Evolutionary conservation across 2,329 filamentous ascomycete species (phyloP).

Genomic region (Fonsecaea pugnacius): DNA sequence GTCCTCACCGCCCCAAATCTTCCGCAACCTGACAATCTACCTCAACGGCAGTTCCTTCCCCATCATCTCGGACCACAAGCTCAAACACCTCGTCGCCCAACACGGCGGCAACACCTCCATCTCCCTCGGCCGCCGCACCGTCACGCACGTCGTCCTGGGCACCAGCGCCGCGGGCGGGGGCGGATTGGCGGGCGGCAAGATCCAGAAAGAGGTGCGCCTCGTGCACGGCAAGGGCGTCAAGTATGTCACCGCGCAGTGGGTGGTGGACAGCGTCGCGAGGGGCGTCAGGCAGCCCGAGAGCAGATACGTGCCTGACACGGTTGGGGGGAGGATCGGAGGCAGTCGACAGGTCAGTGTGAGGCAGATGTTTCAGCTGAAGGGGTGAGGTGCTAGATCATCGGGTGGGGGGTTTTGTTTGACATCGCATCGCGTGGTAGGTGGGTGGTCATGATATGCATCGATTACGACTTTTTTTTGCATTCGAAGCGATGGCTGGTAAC

Average conservation of each 20-base stretch:
- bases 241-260: slow-evolving; percentile 82
- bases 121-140: slow-evolving; percentile 70
- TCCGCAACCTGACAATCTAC: slow-evolving; percentile 74
- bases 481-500: too few species aligned
- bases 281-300: slow-evolving; percentile 76
- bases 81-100: slow-evolving; percentile 75
- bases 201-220: slow-evolving; percentile 76
- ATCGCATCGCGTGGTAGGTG: not conserved
- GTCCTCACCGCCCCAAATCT: slow-evolving; percentile 55
- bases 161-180: slow-evolving; percentile 75
- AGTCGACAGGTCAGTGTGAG: slow-evolving; percentile 67
- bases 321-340: slow-evolving; percentile 52
- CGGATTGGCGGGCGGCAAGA: slow-evolving; percentile 74
- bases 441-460: too few species aligned
- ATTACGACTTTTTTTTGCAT: not conserved
- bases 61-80: slow-evolving; percentile 78
- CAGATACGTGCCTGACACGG: slow-evolving; percentile 67
- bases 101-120: slow-evolving; percentile 76
- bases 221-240: slow-evolving; percentile 70
- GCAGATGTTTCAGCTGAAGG: slow-evolving; percentile 25
- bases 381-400: not conserved
- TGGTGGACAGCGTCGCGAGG: slow-evolving; percentile 79
- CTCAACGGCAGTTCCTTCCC: slow-evolving; percentile 87
- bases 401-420: too few species aligned
- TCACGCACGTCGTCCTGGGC: slow-evolving; percentile 77